Evolutionary conservation across 257 asterid species (phyloP), one percentile per base, ranked within the genome.

Genomic region (Striga asiatica): DNA sequence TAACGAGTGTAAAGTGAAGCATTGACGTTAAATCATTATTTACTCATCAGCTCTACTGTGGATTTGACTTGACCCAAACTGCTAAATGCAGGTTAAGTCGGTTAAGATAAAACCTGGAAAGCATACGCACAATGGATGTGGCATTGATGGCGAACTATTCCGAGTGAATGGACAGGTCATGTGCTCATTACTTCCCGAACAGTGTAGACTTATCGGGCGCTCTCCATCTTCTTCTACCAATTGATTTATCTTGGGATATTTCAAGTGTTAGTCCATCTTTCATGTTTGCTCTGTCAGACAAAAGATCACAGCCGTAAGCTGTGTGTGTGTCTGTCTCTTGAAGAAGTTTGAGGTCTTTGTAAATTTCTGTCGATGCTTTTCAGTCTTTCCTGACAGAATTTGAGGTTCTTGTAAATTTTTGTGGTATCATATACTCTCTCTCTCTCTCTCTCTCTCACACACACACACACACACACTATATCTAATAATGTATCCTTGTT

Each of bases 61-160:
- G n/a, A n/a, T n/a, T n/a, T n/a, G n/a, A n/a, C n/a, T n/a, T n/a
- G n/a, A n/a, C n/a, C n/a, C n/a, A 7, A 4, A 48, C 37, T 32
- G 12, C 65, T 61, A 27, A 56, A 61, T 78, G 79, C 88, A 92
- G 98, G 97, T 88, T 6, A 92, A 88, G 74, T 85, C 95, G 0
- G 98, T 92, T 56, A 92, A 80, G 77, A 65, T 92, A 3, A 92
- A 79, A 69, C 95, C 95, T 0, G 97, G 95, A 41, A 92, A 84
- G 70, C 92, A 61, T 73, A 74, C 95, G 2, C 87, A 82, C 68
- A 82, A 63, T 39, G 92, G 95, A 50, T 84, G 97, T 70, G 98
- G 98, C 60, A 88, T 92, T 4, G 98, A 92, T 46, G 98, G 98
- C 17, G 98, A 92, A 75, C 84, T 88, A 54, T 88, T 92, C 74